Conservation (phyloP, 805 yeast genomes). For the Dipodascus albidus region DNA sequence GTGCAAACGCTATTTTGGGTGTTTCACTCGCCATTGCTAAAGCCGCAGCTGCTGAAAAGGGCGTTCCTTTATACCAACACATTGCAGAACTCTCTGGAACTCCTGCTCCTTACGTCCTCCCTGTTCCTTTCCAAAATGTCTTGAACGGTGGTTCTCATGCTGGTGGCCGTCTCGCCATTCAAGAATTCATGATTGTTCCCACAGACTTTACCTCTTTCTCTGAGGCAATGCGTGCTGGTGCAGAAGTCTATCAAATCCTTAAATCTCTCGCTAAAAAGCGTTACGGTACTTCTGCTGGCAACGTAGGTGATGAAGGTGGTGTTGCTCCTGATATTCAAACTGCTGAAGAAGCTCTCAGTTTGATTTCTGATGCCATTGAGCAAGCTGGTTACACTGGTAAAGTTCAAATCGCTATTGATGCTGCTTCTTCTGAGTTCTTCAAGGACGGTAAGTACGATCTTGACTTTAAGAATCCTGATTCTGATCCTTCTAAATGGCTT, state of each 20-base stretch:
- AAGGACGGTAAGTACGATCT: constrained; percentile 94
- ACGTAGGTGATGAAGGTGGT: constrained; percentile 99
- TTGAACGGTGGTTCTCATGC: constrained; percentile 99
- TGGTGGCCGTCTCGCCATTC: constrained; percentile 98
- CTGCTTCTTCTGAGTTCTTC: constrained; percentile 97
- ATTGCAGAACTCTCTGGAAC: constrained; percentile 71
- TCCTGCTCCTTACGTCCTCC: constrained; percentile 79
- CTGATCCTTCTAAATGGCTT: constrained; percentile 86
- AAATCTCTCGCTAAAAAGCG: constrained; percentile 85
- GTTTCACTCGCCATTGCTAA: constrained; percentile 94
- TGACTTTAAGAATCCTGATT: constrained; percentile 96
- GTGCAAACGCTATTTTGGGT: constrained; percentile 98
- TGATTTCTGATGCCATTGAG: constrained; percentile 81
- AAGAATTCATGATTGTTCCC: constrained; percentile 99
- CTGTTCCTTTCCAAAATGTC: constrained; percentile 98
- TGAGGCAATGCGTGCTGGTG: constrained; percentile 93
- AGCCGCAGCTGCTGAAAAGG: constrained; percentile 96
- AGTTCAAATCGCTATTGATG: constrained; percentile 87
- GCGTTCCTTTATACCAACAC: constrained; percentile 88
- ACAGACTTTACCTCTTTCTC: constrained; percentile 80
- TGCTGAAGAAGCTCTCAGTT: constrained; percentile 95
- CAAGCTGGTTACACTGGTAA: constrained; percentile 92
- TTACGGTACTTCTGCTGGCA: constrained; percentile 98
- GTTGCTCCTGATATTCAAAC: constrained; percentile 96
- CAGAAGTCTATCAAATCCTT: constrained; percentile 96